phyloP scores from a whole-genome alignment of 495 filamentous ascomycete genomes.

The Amniculicola lignicola region DNA sequence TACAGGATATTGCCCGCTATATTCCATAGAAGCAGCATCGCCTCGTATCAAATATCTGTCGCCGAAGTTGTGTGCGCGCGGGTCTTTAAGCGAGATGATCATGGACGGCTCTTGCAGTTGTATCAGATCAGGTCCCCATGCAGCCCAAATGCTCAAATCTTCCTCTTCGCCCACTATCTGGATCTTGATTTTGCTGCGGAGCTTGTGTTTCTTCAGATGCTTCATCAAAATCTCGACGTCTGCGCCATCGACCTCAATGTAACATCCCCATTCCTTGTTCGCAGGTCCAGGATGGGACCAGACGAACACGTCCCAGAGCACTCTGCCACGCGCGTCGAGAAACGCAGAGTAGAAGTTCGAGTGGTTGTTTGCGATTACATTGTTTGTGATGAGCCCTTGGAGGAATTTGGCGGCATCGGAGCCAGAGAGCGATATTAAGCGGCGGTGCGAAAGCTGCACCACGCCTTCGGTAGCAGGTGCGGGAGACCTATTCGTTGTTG shows the following conservation, averaged over 20 bases:
- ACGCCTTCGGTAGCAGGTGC: slow-evolving; percentile 49
- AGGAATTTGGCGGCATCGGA: slow-evolving; percentile 77
- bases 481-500: too few relatives aligned
- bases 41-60: slow-evolving; percentile 40
- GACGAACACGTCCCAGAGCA: slow-evolving; percentile 86
- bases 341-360: slow-evolving; percentile 70
- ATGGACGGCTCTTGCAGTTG: slow-evolving; percentile 16
- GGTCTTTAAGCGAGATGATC: slow-evolving; percentile 6
- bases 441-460: slow-evolving; percentile 62
- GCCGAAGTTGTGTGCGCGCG: slow-evolving; percentile 68
- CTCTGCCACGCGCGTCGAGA: slow-evolving; percentile 76
- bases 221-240: slow-evolving; percentile 59
- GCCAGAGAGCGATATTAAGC: slow-evolving; percentile 74
- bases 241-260: slow-evolving; percentile 75
- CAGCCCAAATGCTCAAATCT: slow-evolving; percentile 59
- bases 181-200: slow-evolving; percentile 73
- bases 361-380: slow-evolving; percentile 52
- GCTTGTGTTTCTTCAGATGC: slow-evolving; percentile 78
- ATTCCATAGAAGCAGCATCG: background rate
- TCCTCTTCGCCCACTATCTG: slow-evolving; percentile 58
- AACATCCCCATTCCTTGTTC: slow-evolving; percentile 54
- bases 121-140: slow-evolving; percentile 53
- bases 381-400: slow-evolving; percentile 79
- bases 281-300: slow-evolving; percentile 52
- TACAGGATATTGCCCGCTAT: slow-evolving; percentile 20